Evolutionary conservation across 495 filamentous ascomycete species (phyloP).

Genomic region (Neurospora terricola): DNA sequence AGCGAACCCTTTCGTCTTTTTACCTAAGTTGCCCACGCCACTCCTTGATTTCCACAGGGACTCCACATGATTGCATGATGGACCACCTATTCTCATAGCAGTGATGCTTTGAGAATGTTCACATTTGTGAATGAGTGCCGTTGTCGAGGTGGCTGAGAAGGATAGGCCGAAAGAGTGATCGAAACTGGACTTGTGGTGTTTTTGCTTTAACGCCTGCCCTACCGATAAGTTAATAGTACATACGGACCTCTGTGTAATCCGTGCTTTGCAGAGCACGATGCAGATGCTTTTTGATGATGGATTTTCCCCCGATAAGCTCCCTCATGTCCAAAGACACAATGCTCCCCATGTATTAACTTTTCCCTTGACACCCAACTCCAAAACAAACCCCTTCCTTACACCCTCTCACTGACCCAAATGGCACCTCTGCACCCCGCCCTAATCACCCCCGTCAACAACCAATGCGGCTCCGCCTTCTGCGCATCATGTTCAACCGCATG

Average conservation of each 20-base stretch:
- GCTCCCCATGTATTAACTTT: not conserved
- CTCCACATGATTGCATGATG: not conserved
- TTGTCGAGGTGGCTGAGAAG: not conserved
- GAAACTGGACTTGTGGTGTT: not conserved
- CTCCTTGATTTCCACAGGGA: not conserved
- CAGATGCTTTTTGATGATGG: not conserved
- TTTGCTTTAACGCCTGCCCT: not conserved
- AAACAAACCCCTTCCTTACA: conserved; percentile 33
- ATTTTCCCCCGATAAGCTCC: not conserved
- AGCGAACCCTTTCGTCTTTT: not conserved
- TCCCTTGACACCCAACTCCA: not conserved
- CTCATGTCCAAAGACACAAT: not conserved
- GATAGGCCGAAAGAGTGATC: not conserved
- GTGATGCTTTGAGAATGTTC: not conserved
- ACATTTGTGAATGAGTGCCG: not conserved
- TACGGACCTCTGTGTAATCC: not conserved
- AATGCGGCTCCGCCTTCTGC: conserved; percentile 78
- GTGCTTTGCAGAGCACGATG: not conserved
- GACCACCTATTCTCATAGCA: not conserved
- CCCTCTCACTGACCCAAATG: conserved; percentile 84
- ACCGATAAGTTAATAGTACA: not conserved
- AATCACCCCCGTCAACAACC: conserved; percentile 80
- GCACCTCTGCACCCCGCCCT: conserved; percentile 78
- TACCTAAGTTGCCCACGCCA: not conserved
- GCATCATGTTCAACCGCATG: conserved; percentile 89